phyloP scores from a whole-genome alignment of 75 land plant species.

The Cupressus sempervirens region DNA sequence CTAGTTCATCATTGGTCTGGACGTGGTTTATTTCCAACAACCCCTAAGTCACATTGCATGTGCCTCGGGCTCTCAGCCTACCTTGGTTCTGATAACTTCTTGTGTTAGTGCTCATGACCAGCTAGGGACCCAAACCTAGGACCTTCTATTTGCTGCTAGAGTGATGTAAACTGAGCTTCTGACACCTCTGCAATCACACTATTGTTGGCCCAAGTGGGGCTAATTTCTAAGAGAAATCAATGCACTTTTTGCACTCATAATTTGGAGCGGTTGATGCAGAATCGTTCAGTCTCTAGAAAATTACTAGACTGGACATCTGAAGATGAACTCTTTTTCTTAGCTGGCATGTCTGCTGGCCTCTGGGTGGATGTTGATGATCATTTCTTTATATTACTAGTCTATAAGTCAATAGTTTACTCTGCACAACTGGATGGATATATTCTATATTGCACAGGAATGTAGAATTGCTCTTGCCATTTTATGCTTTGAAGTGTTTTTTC shows the following conservation, averaged over 20 bases:
- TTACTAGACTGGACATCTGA: background rate
- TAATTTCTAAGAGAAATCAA: background rate
- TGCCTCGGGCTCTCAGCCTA: too few relatives aligned
- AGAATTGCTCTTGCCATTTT: background rate
- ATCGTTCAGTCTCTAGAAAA: background rate
- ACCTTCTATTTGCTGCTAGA: too few relatives aligned
- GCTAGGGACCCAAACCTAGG: too few relatives aligned
- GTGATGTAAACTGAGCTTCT: too few relatives aligned
- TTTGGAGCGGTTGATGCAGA: background rate
- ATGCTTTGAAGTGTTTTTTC: background rate
- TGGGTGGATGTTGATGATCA: background rate
- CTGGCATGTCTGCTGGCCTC: background rate
- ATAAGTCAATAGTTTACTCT: background rate
- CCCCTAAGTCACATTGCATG: too few relatives aligned
- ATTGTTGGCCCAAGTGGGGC: too few relatives aligned
- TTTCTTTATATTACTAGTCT: background rate
- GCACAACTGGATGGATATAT: background rate
- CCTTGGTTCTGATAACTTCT: too few relatives aligned
- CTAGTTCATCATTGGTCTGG: too few relatives aligned
- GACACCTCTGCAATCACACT: too few relatives aligned
- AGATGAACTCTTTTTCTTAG: background rate
- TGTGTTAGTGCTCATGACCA: too few relatives aligned
- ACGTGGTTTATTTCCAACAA: too few relatives aligned
- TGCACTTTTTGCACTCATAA: background rate
- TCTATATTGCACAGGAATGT: background rate